Conservation (phyloP, 208 protist genomes). For the Angomonas ambiguus region DNA sequence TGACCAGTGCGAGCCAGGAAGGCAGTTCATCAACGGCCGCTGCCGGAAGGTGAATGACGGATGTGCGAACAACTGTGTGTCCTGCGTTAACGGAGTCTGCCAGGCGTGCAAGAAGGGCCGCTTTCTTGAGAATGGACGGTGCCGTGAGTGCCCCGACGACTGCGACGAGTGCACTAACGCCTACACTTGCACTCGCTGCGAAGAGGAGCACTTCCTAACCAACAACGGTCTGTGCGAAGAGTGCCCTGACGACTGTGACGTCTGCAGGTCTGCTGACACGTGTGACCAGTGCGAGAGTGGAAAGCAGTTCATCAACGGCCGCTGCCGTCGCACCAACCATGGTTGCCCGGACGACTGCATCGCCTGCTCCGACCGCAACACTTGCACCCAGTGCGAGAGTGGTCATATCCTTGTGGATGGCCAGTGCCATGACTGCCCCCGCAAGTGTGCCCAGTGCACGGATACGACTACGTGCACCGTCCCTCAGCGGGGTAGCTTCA, state of each 20-base stretch:
- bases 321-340: background rate
- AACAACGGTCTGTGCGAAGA: too few relatives aligned
- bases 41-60: too few relatives aligned
- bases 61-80: too few relatives aligned
- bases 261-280: too few relatives aligned
- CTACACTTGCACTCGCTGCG: too few relatives aligned
- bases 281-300: background rate
- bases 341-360: background rate
- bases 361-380: background rate
- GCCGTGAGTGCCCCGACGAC: background rate
- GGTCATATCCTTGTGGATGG: background rate
- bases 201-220: too few relatives aligned
- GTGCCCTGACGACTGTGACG: too few relatives aligned
- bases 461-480: background rate
- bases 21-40: too few relatives aligned
- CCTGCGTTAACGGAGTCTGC: too few relatives aligned
- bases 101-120: background rate
- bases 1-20: too few relatives aligned
- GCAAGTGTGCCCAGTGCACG: background rate
- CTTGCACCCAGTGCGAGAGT: background rate
- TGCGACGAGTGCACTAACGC: background rate
- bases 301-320: background rate
- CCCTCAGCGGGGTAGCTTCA: background rate
- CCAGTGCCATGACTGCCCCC: conserved; percentile 3
- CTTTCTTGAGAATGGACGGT: background rate